Evolutionary conservation across 192 early-diverging fungal genomes (phyloP).

Genomic region (Lobosporangium transversale): DNA sequence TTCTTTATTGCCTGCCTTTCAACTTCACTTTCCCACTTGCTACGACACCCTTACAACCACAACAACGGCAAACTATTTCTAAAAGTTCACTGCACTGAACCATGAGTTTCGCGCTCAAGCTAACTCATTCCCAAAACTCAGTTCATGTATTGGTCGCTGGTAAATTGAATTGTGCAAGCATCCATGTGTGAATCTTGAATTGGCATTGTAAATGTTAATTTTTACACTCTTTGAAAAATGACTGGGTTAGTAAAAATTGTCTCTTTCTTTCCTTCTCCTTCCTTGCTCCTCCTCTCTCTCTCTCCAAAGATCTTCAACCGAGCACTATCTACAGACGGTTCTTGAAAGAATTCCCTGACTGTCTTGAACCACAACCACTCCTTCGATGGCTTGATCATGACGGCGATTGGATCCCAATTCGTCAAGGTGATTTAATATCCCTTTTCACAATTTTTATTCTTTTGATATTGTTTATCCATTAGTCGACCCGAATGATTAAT

Average conservation of each 20-base stretch:
- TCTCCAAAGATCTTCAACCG: constrained; percentile 25
- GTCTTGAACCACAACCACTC: not conserved
- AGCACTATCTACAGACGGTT: constrained; percentile 25
- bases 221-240: too few species aligned
- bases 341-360: constrained; percentile 31
- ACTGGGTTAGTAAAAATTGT: too few species aligned
- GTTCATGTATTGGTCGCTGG: constrained; percentile 30
- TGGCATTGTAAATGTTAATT: too few species aligned
- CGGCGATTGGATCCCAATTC: constrained; percentile 44
- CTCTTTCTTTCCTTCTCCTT: not conserved
- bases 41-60: not conserved
- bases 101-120: constrained; percentile 26
- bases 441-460: too few species aligned
- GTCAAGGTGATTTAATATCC: constrained; percentile 3
- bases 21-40: not conserved
- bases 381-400: constrained; percentile 36
- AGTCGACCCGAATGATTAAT: too few species aligned
- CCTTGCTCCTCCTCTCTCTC: too few species aligned
- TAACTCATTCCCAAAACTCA: constrained; percentile 32
- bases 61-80: too few species aligned
- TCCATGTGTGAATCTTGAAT: constrained; percentile 3
- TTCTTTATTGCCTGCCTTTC: too few species aligned
- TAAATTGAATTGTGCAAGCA: too few species aligned
- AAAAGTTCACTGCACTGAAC: too few species aligned
- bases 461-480: too few species aligned